Evolutionary conservation across 2,329 filamentous ascomycete species (phyloP).

Genomic region (Aspergillus tubingensis): DNA sequence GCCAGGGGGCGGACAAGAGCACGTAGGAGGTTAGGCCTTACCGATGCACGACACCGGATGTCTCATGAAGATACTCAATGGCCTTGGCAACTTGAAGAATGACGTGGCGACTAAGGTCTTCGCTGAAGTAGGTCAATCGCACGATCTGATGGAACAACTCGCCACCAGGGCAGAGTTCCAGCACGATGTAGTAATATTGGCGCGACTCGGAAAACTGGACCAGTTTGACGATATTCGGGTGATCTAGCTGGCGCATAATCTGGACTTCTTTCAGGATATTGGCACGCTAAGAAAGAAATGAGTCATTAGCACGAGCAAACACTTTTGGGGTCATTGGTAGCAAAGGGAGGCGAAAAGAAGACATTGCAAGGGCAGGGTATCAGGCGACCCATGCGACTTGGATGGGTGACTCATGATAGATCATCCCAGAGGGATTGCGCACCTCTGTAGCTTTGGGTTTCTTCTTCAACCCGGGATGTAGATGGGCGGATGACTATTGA

Average conservation of each 20-base stretch:
- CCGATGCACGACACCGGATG: conserved; percentile 95
- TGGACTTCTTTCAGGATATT: conserved; percentile 99
- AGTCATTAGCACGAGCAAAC: conserved; percentile 22
- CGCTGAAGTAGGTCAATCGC: conserved; percentile 96
- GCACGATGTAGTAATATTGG: conserved; percentile 96
- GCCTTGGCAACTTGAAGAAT: conserved; percentile 95
- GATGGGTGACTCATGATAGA: background rate
- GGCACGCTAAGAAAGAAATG: conserved; percentile 66
- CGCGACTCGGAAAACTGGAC: conserved; percentile 90
- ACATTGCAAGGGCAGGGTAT: conserved; percentile 14
- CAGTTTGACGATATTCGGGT: conserved; percentile 93
- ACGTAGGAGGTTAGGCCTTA: conserved; percentile 50
- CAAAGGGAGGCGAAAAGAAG: background rate
- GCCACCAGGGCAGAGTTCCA: conserved; percentile 91
- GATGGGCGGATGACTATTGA: conserved; percentile 80
- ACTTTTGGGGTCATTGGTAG: background rate
- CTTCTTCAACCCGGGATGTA: conserved; percentile 96
- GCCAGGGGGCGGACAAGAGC: background rate
- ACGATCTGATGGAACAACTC: conserved; percentile 99
- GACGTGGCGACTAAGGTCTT: conserved; percentile 90
- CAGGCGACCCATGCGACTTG: background rate
- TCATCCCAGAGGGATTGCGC: conserved; percentile 52
- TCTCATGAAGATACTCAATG: conserved; percentile 89
- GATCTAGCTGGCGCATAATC: conserved; percentile 96
- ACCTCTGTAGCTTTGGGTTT: conserved; percentile 96